Base-by-base conservation (phyloP, 306 rosid species). In the Hippophae rhamnoides region DNA sequence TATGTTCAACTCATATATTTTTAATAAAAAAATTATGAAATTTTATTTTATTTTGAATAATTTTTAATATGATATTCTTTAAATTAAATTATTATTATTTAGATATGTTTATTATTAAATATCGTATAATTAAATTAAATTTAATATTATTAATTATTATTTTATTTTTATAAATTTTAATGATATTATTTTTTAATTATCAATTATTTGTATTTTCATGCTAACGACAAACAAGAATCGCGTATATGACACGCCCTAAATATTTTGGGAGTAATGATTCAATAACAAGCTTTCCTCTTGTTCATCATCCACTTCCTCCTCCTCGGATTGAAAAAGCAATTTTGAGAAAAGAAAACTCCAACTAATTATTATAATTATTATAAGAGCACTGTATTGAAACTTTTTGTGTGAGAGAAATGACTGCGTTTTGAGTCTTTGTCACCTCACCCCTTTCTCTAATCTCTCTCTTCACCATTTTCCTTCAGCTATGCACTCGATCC, bases 371-470 rank as follows among this genome's bases (percentile, higher is more conserved):
- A 78, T 67, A 60, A 57, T 58, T 65, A 10, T 8, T 27, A 43
- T 42, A 14, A 44, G 38, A 31, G 38, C 38, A 31, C 38, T 31
- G 38, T 73, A 58, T 72, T 81, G 56, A 79, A 73, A 72, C 76
- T 80, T 40, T 71, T 62, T 68, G 61, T 70, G 63, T 67, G 81
- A 68, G 75, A 69, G 76, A 78, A 69, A 80, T 77, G 84, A 68
- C 87, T 83, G 81, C 82, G 75, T 79, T 64, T 80, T 68, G 65
- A 69, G 78, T 56, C 83, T 55, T 66, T 73, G 63, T 61, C 62
- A 9, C 59, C 50, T 55, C 52, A 38, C 76, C 41, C 52, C 64
- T 47, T 44, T 41, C 41, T 56, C 71, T 13, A 43, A 41, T 43
- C 49, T 48, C 43, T 31, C 27, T 6, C 63, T 50, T 43, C 52